A percentile compares a stretch with the other conserved stretches of the same genome.
Conservation (phyloP, 2,329 filamentous ascomycete species). For the Thielaviopsis euricoi region DNA sequence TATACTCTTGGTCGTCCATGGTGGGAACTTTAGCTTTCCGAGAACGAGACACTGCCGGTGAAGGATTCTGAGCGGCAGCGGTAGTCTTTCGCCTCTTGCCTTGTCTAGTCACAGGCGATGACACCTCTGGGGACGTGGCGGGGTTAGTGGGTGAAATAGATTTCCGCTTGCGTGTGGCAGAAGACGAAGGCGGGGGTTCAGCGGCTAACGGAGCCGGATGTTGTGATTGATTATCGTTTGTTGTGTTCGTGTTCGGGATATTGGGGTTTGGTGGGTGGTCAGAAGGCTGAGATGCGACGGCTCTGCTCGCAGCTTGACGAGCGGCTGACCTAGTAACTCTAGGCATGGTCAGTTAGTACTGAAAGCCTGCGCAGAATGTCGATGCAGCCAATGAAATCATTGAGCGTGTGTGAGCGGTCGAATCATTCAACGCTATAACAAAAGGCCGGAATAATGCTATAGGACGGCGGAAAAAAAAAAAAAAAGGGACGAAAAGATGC, state of each 20-base stretch:
- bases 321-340: conserved; percentile 93
- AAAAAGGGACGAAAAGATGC: neutral
- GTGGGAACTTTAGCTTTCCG: conserved; percentile 34
- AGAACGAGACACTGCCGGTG: neutral
- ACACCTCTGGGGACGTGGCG: conserved; percentile 10
- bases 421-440: neutral
- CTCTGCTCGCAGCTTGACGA: conserved; percentile 62
- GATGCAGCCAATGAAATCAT: neutral
- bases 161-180: conserved; percentile 16
- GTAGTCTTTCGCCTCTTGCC: conserved; percentile 17
- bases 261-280: conserved; percentile 5
- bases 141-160: conserved; percentile 22
- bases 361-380: neutral
- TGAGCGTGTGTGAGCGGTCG: neutral
- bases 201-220: conserved; percentile 22
- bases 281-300: conserved; percentile 24
- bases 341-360: conserved; percentile 23
- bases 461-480: neutral
- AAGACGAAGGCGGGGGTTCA: conserved; percentile 22
- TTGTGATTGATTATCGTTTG: neutral
- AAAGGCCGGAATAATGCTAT: neutral
- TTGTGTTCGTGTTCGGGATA: neutral
- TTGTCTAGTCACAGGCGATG: conserved; percentile 11
- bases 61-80: conserved; percentile 6
- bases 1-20: conserved; percentile 63